A percentile compares a stretch with the other conserved stretches of the same genome.
phyloP scores from a whole-genome alignment of 2,329 filamentous ascomycete genomes.

The Aureobasidium sp. region DNA sequence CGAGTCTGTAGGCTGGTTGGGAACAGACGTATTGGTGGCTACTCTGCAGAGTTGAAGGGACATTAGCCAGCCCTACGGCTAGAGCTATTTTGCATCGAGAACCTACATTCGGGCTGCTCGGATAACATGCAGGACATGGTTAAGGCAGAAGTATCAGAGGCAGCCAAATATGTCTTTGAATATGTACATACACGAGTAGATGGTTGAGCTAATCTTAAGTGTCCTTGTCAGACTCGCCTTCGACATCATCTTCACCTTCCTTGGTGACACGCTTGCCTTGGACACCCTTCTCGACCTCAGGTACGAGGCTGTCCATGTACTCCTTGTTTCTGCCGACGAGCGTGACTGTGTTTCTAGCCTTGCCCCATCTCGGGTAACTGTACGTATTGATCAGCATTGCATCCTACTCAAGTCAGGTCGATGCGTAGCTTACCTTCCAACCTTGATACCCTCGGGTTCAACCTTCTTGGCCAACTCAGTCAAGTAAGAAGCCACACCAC shows the following conservation, averaged over 20 bases:
- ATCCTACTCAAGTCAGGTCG: background rate
- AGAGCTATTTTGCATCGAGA: background rate
- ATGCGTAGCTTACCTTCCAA: constrained; percentile 51
- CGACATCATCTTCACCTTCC: constrained; percentile 56
- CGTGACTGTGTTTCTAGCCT: constrained; percentile 81
- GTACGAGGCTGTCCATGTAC: constrained; percentile 70
- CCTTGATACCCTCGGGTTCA: constrained; percentile 73
- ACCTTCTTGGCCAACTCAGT: constrained; percentile 70
- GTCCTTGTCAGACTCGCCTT: constrained; percentile 25
- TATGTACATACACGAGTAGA: background rate
- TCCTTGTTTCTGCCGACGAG: constrained; percentile 69
- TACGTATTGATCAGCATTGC: background rate
- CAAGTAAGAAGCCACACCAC: constrained; percentile 73
- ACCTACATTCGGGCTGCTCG: background rate
- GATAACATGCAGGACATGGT: background rate
- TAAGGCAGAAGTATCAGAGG: background rate
- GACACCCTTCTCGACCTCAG: constrained; percentile 70
- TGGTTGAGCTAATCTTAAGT: background rate
- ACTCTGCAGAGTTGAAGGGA: too few species aligned
- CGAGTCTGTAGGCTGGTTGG: too few species aligned
- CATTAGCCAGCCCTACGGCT: too few species aligned
- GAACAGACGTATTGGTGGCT: too few species aligned
- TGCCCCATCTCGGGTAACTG: constrained; percentile 84
- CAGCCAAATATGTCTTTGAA: background rate
- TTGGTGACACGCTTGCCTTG: constrained; percentile 61